A percentile compares a stretch with the other conserved stretches of the same genome.
phyloP scores from a whole-genome alignment of 495 filamentous ascomycete genomes.

The Lindgomyces ingoldianus region DNA sequence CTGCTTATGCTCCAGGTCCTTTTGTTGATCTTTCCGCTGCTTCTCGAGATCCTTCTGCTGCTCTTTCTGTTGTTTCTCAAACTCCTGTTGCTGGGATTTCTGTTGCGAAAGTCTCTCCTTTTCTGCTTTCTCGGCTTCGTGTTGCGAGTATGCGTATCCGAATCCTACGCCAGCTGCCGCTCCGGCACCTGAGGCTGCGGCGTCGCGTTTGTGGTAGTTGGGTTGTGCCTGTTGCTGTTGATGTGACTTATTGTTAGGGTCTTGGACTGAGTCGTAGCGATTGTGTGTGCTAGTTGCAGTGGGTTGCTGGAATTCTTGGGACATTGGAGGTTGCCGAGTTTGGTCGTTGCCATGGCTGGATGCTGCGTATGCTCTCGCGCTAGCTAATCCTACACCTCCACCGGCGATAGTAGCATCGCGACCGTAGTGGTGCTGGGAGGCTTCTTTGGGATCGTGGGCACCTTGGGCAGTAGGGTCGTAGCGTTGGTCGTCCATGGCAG shows the following conservation, averaged over 20 bases:
- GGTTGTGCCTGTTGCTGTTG: no score
- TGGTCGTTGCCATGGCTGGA: neutral
- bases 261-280: constrained; percentile 22
- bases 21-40: constrained; percentile 20
- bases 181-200: constrained; percentile 14
- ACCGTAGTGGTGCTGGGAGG: constrained; percentile 39
- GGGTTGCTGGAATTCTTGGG: constrained; percentile 2
- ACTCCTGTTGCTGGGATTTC: neutral
- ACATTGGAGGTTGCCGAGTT: neutral
- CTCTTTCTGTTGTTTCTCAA: constrained; percentile 8
- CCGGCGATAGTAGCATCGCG: constrained; percentile 28
- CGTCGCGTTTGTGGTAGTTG: constrained; percentile 21
- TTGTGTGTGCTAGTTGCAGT: constrained; percentile 2
- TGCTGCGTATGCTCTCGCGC: constrained; percentile 15
- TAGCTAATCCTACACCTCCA: constrained; percentile 26
- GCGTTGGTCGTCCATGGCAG: constrained; percentile 28
- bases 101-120: constrained; percentile 26
- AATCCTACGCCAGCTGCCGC: constrained; percentile 28
- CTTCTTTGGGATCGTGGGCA: constrained; percentile 15
- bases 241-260: constrained; percentile 6
- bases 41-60: constrained; percentile 21
- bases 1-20: constrained; percentile 21
- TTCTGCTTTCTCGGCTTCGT: constrained; percentile 35
- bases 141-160: constrained; percentile 29
- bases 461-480: constrained; percentile 18